phyloP scores from a whole-genome alignment of 768 basidiomycete species.

The Amanita fuliginea region DNA sequence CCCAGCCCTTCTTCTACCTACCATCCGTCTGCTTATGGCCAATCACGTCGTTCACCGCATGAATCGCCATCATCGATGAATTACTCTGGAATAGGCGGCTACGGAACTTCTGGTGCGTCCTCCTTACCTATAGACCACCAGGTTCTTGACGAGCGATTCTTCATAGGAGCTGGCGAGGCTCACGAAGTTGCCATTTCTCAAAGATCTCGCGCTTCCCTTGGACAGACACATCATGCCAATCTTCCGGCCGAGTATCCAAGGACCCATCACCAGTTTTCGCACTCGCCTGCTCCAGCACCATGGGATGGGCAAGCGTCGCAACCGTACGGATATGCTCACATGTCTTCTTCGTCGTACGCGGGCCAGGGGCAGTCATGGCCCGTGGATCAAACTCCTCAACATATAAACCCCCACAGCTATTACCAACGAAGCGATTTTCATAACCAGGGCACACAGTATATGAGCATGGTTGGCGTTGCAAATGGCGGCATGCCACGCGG shows the following conservation, averaged over 20 bases:
- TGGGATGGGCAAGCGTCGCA: not conserved
- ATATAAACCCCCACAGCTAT: not conserved
- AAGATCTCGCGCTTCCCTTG: constrained; percentile 1
- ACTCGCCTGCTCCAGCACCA: not conserved
- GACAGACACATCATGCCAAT: not conserved
- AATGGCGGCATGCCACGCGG: not conserved
- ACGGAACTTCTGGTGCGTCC: constrained; percentile 1
- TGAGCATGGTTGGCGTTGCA: not conserved
- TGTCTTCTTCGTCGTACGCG: not conserved
- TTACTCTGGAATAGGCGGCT: constrained; percentile 1
- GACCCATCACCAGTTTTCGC: not conserved
- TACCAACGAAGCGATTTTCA: not conserved
- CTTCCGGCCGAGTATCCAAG: not conserved
- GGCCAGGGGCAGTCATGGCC: not conserved
- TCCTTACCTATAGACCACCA: not conserved
- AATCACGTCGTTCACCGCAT: not conserved
- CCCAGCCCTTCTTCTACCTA: not conserved
- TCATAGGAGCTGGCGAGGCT: not conserved
- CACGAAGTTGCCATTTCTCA: constrained; percentile 1
- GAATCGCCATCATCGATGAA: not conserved
- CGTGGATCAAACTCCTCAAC: not conserved
- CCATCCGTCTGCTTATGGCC: not conserved
- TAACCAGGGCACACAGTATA: not conserved
- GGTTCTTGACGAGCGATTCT: not conserved
- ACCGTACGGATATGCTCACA: not conserved